Conservation (phyloP, 2,329 filamentous ascomycete genomes). For the Aspergillus brasiliensis region DNA sequence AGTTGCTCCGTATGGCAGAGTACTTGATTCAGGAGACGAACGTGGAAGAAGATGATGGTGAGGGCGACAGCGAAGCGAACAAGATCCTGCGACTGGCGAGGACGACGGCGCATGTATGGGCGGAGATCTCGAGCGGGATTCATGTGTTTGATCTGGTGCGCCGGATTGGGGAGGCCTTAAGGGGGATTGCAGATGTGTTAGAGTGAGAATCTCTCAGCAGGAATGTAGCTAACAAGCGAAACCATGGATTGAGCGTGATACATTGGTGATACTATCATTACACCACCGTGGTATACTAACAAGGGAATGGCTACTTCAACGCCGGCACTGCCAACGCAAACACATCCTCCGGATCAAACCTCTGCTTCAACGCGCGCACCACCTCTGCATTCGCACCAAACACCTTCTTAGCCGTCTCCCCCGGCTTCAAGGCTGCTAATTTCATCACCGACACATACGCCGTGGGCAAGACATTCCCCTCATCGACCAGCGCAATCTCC, state of each 20-base stretch:
- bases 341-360: constrained; percentile 19
- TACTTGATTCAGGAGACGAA: neutral
- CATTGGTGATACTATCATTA: neutral
- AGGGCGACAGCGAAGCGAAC: neutral
- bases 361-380: constrained; percentile 17
- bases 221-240: too few relatives aligned
- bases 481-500: constrained; percentile 9
- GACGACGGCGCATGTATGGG: constrained; percentile 32
- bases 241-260: too few relatives aligned
- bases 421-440: neutral
- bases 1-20: neutral
- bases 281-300: neutral
- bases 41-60: neutral
- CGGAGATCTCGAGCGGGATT: constrained; percentile 38
- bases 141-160: constrained; percentile 41
- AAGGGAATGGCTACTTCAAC: neutral
- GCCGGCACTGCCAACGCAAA: constrained; percentile 11
- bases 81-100: neutral
- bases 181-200: constrained; percentile 6
- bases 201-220: neutral
- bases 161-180: constrained; percentile 15
- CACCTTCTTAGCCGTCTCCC: constrained; percentile 1
- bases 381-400: constrained; percentile 26
- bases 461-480: constrained; percentile 15
- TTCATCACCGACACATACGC: constrained; percentile 22